A percentile compares a stretch with the other conserved stretches of the same genome.
phyloP scores from a whole-genome alignment of 345 rosid species.

The Aquilaria sinensis region DNA sequence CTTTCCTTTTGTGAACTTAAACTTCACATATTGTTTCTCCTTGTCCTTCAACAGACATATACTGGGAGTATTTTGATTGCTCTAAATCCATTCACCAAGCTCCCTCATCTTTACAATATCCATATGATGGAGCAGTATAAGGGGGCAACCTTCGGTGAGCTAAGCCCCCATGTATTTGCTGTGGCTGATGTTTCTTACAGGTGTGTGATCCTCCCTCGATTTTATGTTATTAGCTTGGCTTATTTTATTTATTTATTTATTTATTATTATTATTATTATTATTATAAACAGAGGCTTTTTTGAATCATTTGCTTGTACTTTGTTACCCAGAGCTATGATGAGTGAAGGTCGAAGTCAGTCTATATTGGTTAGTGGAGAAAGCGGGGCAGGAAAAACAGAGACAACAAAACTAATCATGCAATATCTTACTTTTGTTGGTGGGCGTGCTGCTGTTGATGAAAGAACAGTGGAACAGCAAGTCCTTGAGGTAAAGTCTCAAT shows the following conservation, averaged over 20 bases:
- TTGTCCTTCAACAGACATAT: slow-evolving; percentile 54
- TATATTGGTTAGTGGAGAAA: slow-evolving; percentile 97
- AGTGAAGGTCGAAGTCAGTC: slow-evolving; percentile 84
- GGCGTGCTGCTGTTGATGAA: slow-evolving; percentile 83
- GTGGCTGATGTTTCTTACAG: slow-evolving; percentile 98
- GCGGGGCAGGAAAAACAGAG: slow-evolving; percentile 99
- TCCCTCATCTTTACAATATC: slow-evolving; percentile 93
- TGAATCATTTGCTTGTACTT: slow-evolving; percentile 9
- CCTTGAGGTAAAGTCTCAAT: slow-evolving; percentile 62
- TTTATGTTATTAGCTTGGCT: slow-evolving; percentile 12
- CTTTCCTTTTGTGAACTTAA: no score
- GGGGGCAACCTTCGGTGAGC: slow-evolving; percentile 95
- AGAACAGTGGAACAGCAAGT: slow-evolving; percentile 97
- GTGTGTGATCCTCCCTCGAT: slow-evolving; percentile 29
- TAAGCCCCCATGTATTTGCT: slow-evolving; percentile 99
- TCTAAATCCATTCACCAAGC: slow-evolving; percentile 95
- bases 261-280: no score
- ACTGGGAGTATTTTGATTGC: slow-evolving; percentile 99
- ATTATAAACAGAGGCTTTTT: no score
- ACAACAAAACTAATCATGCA: slow-evolving; percentile 97
- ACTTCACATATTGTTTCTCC: not conserved
- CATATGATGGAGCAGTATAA: slow-evolving; percentile 99
- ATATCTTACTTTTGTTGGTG: slow-evolving; percentile 96
- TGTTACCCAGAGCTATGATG: slow-evolving; percentile 81
- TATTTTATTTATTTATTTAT: slow-evolving; percentile 16